These are phyloP conservation scores for Rhizopus microsporus DNA, from an alignment of 371 early-diverging fungal species.

Conservation along the genomic window DNA sequence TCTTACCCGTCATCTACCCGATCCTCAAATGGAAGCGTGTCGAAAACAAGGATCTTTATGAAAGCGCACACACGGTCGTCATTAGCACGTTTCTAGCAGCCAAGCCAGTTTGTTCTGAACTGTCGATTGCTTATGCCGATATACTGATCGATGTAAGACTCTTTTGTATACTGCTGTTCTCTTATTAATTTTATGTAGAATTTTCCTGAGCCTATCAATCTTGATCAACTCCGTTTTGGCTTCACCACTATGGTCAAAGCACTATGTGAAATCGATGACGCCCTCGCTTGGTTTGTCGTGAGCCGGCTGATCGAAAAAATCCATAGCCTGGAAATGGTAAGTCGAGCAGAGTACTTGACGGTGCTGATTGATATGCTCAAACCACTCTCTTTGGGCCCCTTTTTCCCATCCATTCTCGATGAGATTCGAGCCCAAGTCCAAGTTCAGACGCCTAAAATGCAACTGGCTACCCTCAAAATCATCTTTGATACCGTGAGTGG, in stretches of 20 bases:
- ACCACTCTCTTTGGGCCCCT: conserved; percentile 52
- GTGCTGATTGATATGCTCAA: conserved; percentile 45
- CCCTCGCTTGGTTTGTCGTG: conserved; percentile 61
- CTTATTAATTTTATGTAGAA: conserved; percentile 26
- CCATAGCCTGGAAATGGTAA: conserved; percentile 13
- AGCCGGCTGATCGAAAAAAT: conserved; percentile 50
- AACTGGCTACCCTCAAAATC: conserved; percentile 40
- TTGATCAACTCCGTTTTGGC: conserved; percentile 60
- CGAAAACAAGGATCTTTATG: conserved; percentile 55
- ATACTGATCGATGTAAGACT: conserved; percentile 47
- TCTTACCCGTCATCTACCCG: conserved; percentile 62
- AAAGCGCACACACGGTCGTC: conserved; percentile 62
- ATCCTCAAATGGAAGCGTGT: conserved; percentile 51
- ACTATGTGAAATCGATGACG: conserved; percentile 61
- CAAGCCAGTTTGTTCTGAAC: conserved; percentile 48
- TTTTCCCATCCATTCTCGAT: conserved; percentile 36
- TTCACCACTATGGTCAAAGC: conserved; percentile 60
- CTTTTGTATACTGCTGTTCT: neutral
- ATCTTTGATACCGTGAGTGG: conserved; percentile 53
- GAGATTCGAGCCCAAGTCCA: conserved; percentile 26
- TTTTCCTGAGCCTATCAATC: conserved; percentile 58
- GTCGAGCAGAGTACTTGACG: conserved; percentile 35
- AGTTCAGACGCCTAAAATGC: conserved; percentile 27
- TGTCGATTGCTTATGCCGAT: conserved; percentile 55
- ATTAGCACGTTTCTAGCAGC: conserved; percentile 55